A percentile compares a stretch with the other conserved stretches of the same genome.
Evolutionary conservation across 2,329 filamentous ascomycete genomes (phyloP).

Genomic region (Lasiodiplodia hormozganensis): DNA sequence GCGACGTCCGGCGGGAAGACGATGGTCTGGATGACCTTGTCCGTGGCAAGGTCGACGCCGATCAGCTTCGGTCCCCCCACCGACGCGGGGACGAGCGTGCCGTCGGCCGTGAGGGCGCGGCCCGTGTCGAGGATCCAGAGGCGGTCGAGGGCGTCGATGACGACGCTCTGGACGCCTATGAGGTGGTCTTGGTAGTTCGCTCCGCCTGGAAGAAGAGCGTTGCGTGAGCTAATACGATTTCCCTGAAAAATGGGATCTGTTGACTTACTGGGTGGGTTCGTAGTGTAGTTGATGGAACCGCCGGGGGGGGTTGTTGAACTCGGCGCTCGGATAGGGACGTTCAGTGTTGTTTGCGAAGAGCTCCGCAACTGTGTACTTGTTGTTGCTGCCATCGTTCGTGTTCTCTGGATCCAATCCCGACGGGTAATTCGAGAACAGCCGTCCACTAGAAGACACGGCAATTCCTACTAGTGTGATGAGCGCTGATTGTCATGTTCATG

Average conservation of each 20-base stretch:
- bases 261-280: conserved; percentile 46
- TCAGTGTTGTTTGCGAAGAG: conserved; percentile 53
- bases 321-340: conserved; percentile 49
- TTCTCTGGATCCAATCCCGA: conserved; percentile 57
- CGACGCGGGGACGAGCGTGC: conserved; percentile 52
- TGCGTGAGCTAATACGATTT: neutral
- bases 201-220: conserved; percentile 36
- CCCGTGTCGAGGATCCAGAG: conserved; percentile 64
- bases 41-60: conserved; percentile 54
- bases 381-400: conserved; percentile 49
- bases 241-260: neutral
- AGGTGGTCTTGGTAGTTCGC: conserved; percentile 58
- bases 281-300: conserved; percentile 60
- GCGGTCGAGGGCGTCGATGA: conserved; percentile 58
- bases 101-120: conserved; percentile 51
- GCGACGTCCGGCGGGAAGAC: conserved; percentile 57
- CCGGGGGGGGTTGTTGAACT: conserved; percentile 59
- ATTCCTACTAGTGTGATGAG: conserved; percentile 46
- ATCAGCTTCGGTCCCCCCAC: conserved; percentile 59
- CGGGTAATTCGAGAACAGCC: conserved; percentile 62
- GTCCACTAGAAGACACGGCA: conserved; percentile 58
- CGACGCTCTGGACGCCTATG: conserved; percentile 60
- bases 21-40: conserved; percentile 59
- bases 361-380: conserved; percentile 59
- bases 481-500: neutral